Evolutionary conservation across 345 rosid species (phyloP).

Genomic region (Salix suchowensis): DNA sequence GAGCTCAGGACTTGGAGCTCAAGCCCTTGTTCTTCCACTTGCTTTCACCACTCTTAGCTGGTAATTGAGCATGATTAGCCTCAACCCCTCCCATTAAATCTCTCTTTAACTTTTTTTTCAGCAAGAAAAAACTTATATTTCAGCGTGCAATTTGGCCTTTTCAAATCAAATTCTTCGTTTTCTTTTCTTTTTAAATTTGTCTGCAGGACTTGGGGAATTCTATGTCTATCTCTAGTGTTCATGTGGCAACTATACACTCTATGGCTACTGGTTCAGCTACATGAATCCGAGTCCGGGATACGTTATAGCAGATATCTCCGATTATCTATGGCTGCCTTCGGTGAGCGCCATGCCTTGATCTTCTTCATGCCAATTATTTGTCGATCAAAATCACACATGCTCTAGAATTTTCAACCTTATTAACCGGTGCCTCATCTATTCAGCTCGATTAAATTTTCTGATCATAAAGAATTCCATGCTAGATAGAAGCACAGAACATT

Average conservation of each 20-base stretch:
- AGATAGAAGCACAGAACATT: too few species aligned
- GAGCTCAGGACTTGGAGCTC: conserved; percentile 49
- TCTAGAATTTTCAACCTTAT: background rate
- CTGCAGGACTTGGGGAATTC: conserved; percentile 56
- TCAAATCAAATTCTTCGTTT: background rate
- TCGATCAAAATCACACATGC: background rate
- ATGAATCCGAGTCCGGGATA: conserved; percentile 43
- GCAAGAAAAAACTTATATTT: background rate
- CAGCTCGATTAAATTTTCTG: background rate
- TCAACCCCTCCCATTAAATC: background rate
- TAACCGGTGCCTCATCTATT: background rate
- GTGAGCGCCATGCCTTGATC: conserved; percentile 18
- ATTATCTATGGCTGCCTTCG: conserved; percentile 53
- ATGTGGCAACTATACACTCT: conserved; percentile 58
- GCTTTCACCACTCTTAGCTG: conserved; percentile 53
- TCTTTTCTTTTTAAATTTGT: background rate
- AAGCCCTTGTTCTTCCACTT: conserved; percentile 59
- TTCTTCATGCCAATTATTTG: background rate
- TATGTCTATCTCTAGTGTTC: conserved; percentile 38
- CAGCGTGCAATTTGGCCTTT: background rate
- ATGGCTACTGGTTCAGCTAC: conserved; percentile 52
- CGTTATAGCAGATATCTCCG: conserved; percentile 59
- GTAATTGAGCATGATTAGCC: conserved; percentile 13
- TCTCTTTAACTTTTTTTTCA: background rate
- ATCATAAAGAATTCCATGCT: background rate